Conservation (phyloP, 352 stramenopile species). For the Lagenidium giganteum region DNA sequence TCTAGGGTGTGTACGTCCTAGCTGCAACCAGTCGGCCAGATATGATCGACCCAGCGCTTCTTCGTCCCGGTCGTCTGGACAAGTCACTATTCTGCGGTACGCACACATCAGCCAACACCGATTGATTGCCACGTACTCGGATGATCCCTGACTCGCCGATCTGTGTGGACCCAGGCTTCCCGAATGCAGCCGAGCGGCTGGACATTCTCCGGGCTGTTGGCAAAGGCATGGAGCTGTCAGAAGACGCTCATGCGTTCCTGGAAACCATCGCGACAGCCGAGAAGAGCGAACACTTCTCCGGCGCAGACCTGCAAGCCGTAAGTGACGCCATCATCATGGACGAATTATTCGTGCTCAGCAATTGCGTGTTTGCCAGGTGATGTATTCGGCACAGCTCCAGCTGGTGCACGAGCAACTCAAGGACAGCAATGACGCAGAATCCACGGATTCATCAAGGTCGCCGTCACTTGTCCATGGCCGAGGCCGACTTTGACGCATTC, state of each 20-base stretch:
- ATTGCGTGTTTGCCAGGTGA: slow-evolving; percentile 31
- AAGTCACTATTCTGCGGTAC: slow-evolving; percentile 91
- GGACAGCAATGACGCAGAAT: too few relatives aligned
- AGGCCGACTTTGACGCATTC: neutral
- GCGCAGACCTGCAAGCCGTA: slow-evolving; percentile 92
- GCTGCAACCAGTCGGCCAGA: slow-evolving; percentile 95
- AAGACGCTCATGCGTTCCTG: slow-evolving; percentile 69
- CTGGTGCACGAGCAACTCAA: slow-evolving; percentile 89
- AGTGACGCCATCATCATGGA: slow-evolving; percentile 7
- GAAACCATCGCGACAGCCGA: slow-evolving; percentile 56
- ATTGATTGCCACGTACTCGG: neutral
- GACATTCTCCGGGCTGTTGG: slow-evolving; percentile 76
- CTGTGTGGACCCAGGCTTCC: slow-evolving; percentile 75
- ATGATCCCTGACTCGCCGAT: neutral
- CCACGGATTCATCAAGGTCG: too few relatives aligned
- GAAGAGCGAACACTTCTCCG: slow-evolving; percentile 83
- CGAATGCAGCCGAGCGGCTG: slow-evolving; percentile 66
- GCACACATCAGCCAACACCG: neutral
- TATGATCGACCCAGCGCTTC: slow-evolving; percentile 94
- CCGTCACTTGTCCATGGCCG: too few relatives aligned
- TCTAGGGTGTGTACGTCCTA: slow-evolving; percentile 91
- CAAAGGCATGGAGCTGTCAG: slow-evolving; percentile 71
- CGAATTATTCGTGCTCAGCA: neutral
- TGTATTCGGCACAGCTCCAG: slow-evolving; percentile 93
- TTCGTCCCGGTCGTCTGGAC: slow-evolving; percentile 92